Base-by-base conservation (phyloP, 768 basidiomycete genomes). In the Rhizopogon rudus region DNA sequence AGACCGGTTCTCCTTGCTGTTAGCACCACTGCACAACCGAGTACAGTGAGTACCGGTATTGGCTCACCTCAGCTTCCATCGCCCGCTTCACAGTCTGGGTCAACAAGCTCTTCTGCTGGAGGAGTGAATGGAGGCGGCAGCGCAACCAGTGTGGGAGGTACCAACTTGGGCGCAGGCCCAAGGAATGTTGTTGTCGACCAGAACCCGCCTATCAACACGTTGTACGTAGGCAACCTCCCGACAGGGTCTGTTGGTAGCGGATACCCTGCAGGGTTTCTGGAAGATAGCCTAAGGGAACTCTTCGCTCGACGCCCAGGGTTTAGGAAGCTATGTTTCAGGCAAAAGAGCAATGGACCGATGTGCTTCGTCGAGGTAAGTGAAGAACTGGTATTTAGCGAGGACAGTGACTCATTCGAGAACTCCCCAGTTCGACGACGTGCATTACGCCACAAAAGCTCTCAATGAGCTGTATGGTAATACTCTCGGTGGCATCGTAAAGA, bases 161-260 rank as follows among this genome's bases (percentile, higher is more conserved):
- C 54, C 13, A 68, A 66, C 46, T 37, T 40, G 9, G 61, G 60
- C 17, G 59, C 64, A 37, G 67, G 63, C 12, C 65, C 75, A 12
- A 68, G 73, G 58, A 77, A 74, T 41, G 57, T 61, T 20, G 73
- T 76, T 28, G 74, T 85, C 37, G 96, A 98, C 72, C 93, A 96
- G 75, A 98, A 98, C 69, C 95, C 95, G 63, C 95, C 95, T 13
- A 98, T 98, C 72, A 98, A 97, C 65, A 99, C 97, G 0, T 78
- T 99, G n/a, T 98, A 98, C 66, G 94, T 99, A n/a, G 97, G 97
- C 44, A 98, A 98, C 63, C 73, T 99, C 56, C 97, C 96, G 2
- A 91, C 89, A 5, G 82, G 87, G 33, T 82, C 86, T 22, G 79
- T 85, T 16, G 82, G 88, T 6, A 71, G 77, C 4, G 86, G 89